Percentiles rank a stretch among this genome's conserved stretches.
Evolutionary conservation across 192 early-diverging fungal genomes (phyloP).

Genomic region (Coemansia erecta): DNA sequence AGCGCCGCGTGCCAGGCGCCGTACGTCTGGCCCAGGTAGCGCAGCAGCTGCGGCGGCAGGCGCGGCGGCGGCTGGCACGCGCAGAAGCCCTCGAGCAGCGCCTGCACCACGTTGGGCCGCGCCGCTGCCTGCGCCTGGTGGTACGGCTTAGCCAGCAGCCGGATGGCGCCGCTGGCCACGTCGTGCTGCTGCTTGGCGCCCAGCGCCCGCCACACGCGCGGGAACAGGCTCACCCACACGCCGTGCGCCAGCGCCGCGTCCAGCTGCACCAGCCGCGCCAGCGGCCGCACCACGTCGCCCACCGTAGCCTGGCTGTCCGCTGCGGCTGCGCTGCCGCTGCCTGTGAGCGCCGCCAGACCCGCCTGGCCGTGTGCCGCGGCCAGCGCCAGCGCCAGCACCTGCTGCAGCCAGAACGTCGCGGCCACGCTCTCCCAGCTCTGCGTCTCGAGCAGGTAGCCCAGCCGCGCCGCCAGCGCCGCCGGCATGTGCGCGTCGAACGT

Average conservation of each 20-base stretch:
- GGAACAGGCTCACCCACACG: constrained; percentile 86
- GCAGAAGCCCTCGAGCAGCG: constrained; percentile 83
- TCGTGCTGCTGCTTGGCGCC: constrained; percentile 78
- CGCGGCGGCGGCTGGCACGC: constrained; percentile 68
- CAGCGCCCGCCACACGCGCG: constrained; percentile 76
- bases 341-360: not conserved
- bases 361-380: not conserved
- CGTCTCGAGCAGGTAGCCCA: constrained; percentile 85
- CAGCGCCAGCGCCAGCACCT: not conserved
- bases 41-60: constrained; percentile 91
- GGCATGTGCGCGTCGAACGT: constrained; percentile 82
- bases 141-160: constrained; percentile 87
- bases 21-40: constrained; percentile 87
- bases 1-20: constrained; percentile 90
- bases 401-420: constrained; percentile 87
- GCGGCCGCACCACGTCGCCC: constrained; percentile 51
- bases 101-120: constrained; percentile 95
- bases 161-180: constrained; percentile 75
- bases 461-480: constrained; percentile 63
- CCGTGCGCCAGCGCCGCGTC: constrained; percentile 65
- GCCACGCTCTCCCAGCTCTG: constrained; percentile 96
- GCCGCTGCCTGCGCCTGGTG: constrained; percentile 74
- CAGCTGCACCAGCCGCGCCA: constrained; percentile 67
- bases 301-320: constrained; percentile 5
- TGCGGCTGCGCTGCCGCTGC: constrained; percentile 4